phyloP scores from a whole-genome alignment of 352 stramenopile genomes.

The Pilasporangium apinafurcum region DNA sequence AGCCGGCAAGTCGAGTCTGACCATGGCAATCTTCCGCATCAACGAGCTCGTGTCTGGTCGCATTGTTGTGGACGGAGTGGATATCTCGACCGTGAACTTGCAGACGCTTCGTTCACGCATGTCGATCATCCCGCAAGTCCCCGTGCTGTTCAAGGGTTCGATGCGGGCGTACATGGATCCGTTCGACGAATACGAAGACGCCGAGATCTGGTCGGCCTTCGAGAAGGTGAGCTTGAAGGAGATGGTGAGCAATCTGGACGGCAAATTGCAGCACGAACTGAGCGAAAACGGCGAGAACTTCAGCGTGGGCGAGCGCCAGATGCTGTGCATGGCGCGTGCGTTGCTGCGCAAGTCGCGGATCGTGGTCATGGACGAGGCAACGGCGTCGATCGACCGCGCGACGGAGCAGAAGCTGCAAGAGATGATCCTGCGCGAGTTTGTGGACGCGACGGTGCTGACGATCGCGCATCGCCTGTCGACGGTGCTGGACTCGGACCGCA shows the following conservation, averaged over 20 bases:
- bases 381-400: slow-evolving; percentile 58
- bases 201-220: slow-evolving; percentile 67
- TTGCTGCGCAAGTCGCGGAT: slow-evolving; percentile 64
- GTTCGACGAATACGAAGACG: slow-evolving; percentile 62
- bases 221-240: slow-evolving; percentile 48
- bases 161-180: slow-evolving; percentile 84
- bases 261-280: slow-evolving; percentile 47
- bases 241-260: slow-evolving; percentile 28
- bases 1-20: slow-evolving; percentile 70
- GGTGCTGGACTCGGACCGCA: slow-evolving; percentile 81
- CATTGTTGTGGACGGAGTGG: slow-evolving; percentile 24
- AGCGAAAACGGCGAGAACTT: slow-evolving; percentile 89
- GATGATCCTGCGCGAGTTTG: slow-evolving; percentile 82
- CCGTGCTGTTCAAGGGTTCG: slow-evolving; percentile 86
- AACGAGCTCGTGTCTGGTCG: slow-evolving; percentile 76
- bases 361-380: slow-evolving; percentile 77
- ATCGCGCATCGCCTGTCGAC: slow-evolving; percentile 90
- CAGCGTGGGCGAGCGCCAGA: slow-evolving; percentile 85
- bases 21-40: slow-evolving; percentile 76
- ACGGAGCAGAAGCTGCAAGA: slow-evolving; percentile 56
- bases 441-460: slow-evolving; percentile 79
- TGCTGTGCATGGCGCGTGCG: slow-evolving; percentile 89
- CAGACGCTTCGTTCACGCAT: slow-evolving; percentile 8
- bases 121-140: slow-evolving; percentile 42
- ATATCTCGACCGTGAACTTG: too few relatives aligned